Percentiles rank a stretch among this genome's conserved stretches.
Evolutionary conservation across 2,329 filamentous ascomycete genomes (phyloP).

Genomic region (Emergomyces pasteurianus): DNA sequence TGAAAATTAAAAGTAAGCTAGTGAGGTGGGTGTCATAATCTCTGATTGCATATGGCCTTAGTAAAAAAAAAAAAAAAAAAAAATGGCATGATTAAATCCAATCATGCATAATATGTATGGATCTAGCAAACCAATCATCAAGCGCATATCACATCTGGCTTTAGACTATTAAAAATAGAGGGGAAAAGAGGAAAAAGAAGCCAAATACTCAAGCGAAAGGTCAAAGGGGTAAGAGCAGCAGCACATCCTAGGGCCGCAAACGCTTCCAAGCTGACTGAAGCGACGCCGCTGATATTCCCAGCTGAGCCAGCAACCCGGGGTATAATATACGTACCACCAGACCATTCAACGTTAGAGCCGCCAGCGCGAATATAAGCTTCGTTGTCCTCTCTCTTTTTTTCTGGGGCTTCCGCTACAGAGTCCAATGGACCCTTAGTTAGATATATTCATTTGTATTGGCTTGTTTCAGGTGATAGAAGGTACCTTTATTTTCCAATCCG

Average conservation of each 20-base stretch:
- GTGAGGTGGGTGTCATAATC: too few species aligned
- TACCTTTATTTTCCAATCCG: conserved; percentile 16
- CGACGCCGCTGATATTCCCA: background rate
- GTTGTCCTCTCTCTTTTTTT: background rate
- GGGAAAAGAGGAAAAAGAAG: background rate
- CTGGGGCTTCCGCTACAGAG: background rate
- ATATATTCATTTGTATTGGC: background rate
- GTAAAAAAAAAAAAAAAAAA: too few species aligned
- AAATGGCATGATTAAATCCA: too few species aligned
- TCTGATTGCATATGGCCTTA: too few species aligned
- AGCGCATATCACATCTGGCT: background rate
- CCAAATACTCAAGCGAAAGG: background rate
- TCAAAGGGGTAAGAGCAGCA: background rate
- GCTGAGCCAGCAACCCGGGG: background rate
- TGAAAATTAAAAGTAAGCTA: too few species aligned
- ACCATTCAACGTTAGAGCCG: background rate
- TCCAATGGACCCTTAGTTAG: background rate
- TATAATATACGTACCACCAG: background rate
- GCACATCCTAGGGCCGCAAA: too few species aligned
- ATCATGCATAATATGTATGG: too few species aligned
- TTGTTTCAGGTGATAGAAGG: background rate
- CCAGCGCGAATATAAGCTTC: background rate
- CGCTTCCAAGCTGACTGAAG: background rate
- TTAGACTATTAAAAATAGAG: too few species aligned
- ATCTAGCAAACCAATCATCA: background rate